These are phyloP conservation scores for Lentinula sp. DNA, from an alignment of 768 basidiomycete species.

Conservation along the genomic window DNA sequence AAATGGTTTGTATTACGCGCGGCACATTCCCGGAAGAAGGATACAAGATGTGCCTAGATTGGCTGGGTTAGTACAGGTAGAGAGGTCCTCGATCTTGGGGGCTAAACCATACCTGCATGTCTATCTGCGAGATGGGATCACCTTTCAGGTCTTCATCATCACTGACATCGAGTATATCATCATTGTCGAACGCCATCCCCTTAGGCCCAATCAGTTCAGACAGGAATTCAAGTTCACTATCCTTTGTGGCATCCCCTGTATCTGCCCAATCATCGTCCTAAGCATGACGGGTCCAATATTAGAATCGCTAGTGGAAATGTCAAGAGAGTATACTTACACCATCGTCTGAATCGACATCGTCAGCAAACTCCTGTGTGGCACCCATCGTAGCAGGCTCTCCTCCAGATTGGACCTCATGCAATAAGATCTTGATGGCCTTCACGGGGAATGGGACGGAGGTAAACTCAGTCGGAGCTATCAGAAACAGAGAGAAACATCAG, in stretches of 20 bases:
- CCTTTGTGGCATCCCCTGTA: constrained; percentile 65
- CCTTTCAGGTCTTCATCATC: constrained; percentile 86
- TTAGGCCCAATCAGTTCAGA: constrained; percentile 78
- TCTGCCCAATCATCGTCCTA: constrained; percentile 94
- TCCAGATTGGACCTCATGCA: constrained; percentile 77
- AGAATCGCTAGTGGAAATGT: background rate
- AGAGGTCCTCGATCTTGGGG: background rate
- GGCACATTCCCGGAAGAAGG: constrained; percentile 68
- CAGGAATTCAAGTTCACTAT: constrained; percentile 78
- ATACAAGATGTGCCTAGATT: constrained; percentile 56
- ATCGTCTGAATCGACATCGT: constrained; percentile 70
- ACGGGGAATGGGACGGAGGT: constrained; percentile 82
- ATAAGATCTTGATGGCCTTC: constrained; percentile 85
- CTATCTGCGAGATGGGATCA: constrained; percentile 83
- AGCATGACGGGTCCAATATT: background rate
- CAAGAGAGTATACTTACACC: constrained; percentile 40
- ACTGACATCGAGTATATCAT: constrained; percentile 64
- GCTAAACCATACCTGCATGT: constrained; percentile 48
- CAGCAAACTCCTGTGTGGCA: constrained; percentile 42
- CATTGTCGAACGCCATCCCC: constrained; percentile 70
- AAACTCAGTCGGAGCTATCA: constrained; percentile 79
- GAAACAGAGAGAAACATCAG: constrained; percentile 16
- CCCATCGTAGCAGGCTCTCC: constrained; percentile 64
- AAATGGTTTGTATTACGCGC: constrained; percentile 59
- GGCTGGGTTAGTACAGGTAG: background rate